Evolutionary conservation across 1,284 basidiomycete species (phyloP).

Genomic region (Moniliella sp.): DNA sequence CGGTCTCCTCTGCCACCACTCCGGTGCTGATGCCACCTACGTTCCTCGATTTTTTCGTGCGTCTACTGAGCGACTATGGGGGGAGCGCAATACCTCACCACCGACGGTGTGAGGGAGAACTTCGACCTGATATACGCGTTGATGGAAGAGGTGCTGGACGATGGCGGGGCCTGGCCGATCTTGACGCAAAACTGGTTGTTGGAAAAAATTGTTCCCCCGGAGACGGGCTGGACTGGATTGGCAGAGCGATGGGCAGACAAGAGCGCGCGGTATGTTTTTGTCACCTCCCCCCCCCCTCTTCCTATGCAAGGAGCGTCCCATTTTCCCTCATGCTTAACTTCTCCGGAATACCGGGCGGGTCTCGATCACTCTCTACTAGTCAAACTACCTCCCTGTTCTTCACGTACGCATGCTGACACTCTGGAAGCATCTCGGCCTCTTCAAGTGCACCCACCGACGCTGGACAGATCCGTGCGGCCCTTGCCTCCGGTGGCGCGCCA

Average conservation of each 20-base stretch:
- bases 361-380: too few species aligned
- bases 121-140: constrained; percentile 28
- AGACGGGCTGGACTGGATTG: neutral
- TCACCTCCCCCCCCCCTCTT: too few species aligned
- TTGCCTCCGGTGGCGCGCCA: too few species aligned
- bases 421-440: too few species aligned
- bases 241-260: neutral
- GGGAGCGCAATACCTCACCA: constrained; percentile 10
- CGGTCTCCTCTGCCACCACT: neutral
- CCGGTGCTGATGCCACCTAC: constrained; percentile 61
- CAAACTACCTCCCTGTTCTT: too few species aligned
- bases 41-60: constrained; percentile 59
- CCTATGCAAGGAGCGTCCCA: too few species aligned
- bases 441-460: too few species aligned
- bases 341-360: too few species aligned
- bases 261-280: neutral
- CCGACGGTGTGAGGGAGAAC: constrained; percentile 21
- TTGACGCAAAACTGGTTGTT: neutral
- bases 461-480: too few species aligned
- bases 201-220: neutral
- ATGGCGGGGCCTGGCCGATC: constrained; percentile 4
- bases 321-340: too few species aligned
- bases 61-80: constrained; percentile 5
- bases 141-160: constrained; percentile 27
- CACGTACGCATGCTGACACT: too few species aligned